phyloP scores from a whole-genome alignment of 768 basidiomycete species.

The Rhizopogon roseolus region DNA sequence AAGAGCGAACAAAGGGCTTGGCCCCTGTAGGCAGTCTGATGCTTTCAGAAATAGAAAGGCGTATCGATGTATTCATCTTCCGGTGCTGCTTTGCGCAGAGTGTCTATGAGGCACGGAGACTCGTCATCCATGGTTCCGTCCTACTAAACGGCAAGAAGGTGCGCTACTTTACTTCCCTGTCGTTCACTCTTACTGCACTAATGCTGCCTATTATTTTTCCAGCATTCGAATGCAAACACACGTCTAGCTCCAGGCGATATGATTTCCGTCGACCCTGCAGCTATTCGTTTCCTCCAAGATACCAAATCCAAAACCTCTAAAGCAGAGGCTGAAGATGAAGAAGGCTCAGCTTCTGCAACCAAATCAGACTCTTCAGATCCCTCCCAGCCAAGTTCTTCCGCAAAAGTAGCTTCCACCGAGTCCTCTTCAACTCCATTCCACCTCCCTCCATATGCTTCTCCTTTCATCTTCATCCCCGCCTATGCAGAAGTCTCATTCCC shows the following conservation, averaged over 20 bases:
- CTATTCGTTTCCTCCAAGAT: conserved; percentile 68
- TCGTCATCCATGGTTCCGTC: conserved; percentile 86
- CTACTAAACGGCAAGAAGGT: conserved; percentile 89
- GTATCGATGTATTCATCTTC: conserved; percentile 92
- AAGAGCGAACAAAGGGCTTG: conserved; percentile 56
- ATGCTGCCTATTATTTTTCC: not conserved
- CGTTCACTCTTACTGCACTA: not conserved
- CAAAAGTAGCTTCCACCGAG: conserved; percentile 4
- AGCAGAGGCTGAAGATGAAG: conserved; percentile 6
- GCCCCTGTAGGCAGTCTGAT: conserved; percentile 95
- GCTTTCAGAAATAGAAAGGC: conserved; percentile 90
- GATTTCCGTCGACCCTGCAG: conserved; percentile 80
- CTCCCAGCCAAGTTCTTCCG: not conserved
- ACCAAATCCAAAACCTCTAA: conserved; percentile 16
- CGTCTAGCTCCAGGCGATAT: conserved; percentile 92
- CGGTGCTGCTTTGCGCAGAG: conserved; percentile 83
- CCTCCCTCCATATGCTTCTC: conserved; percentile 83
- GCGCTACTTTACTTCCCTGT: conserved; percentile 17
- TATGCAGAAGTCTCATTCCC: conserved; percentile 83
- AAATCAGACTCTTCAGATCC: not conserved
- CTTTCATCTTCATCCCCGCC: conserved; percentile 90
- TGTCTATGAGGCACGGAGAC: conserved; percentile 82
- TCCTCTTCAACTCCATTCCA: conserved; percentile 63
- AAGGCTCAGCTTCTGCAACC: not conserved
- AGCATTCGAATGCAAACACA: conserved; percentile 85